Conservation (phyloP, 73 alveolate species). For the Stentor roeselii region DNA sequence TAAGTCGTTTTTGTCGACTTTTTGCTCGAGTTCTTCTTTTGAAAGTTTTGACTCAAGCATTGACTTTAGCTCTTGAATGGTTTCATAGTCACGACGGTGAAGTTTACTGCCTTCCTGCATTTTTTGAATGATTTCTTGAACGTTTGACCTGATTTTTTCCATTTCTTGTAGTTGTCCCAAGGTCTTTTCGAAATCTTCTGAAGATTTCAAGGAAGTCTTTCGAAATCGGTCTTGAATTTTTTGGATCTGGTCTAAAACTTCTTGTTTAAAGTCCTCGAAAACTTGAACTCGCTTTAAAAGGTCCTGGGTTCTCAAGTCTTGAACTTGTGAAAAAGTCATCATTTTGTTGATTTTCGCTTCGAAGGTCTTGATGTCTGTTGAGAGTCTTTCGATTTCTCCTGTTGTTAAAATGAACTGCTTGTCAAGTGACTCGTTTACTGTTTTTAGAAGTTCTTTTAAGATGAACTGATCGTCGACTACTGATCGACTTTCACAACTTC, state of each 20-base stretch:
- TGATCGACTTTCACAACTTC: too few species aligned
- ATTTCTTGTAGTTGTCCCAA: background rate
- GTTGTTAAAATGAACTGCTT: too few species aligned
- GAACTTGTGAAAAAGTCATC: background rate
- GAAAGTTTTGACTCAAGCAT: background rate
- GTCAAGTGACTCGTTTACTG: too few species aligned
- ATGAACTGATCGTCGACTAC: too few species aligned
- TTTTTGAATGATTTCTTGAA: background rate
- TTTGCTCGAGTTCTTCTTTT: conserved; percentile 22
- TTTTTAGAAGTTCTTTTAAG: too few species aligned
- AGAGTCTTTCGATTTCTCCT: background rate
- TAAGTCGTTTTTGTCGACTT: conserved; percentile 20
- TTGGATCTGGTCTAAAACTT: background rate
- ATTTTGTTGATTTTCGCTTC: background rate
- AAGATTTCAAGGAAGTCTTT: background rate
- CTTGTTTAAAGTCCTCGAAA: background rate
- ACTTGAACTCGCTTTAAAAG: background rate
- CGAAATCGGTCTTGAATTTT: background rate
- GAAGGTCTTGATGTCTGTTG: background rate
- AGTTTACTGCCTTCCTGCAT: conserved; percentile 16
- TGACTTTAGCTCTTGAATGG: background rate
- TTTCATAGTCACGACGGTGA: background rate
- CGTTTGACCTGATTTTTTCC: background rate
- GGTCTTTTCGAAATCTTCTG: background rate
- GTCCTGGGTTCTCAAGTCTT: background rate